These are phyloP conservation scores for Pseudogymnoascus sp. DNA, from an alignment of 2,329 filamentous ascomycete species.

Conservation along the genomic window DNA sequence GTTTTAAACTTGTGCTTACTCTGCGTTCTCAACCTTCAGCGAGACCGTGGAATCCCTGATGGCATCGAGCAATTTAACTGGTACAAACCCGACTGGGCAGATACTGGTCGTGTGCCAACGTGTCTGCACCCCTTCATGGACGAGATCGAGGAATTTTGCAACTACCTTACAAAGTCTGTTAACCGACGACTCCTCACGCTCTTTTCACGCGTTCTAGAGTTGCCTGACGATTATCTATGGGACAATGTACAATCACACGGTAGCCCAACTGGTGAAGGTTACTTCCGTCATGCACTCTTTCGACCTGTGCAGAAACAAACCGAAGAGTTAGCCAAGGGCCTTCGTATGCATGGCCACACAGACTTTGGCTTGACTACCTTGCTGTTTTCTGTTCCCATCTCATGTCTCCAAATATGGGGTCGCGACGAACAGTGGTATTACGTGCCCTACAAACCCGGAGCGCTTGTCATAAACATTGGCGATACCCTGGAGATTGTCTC, in stretches of 20 bases:
- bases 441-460: slow-evolving; percentile 37
- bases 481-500: slow-evolving; percentile 40
- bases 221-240: slow-evolving; percentile 40
- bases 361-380: slow-evolving; percentile 42
- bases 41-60: slow-evolving; percentile 36
- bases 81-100: slow-evolving; percentile 42
- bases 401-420: slow-evolving; percentile 40
- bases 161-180: slow-evolving; percentile 42
- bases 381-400: slow-evolving; percentile 41
- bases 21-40: slow-evolving; percentile 23
- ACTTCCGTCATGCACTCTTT: slow-evolving; percentile 41
- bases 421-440: slow-evolving; percentile 40
- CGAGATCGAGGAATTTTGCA: slow-evolving; percentile 40
- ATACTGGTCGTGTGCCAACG: slow-evolving; percentile 36
- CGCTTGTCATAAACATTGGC: slow-evolving; percentile 42
- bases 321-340: slow-evolving; percentile 31
- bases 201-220: slow-evolving; percentile 38
- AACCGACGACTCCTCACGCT: slow-evolving; percentile 38
- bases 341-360: slow-evolving; percentile 42
- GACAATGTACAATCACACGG: slow-evolving; percentile 38
- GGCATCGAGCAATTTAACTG: slow-evolving; percentile 50
- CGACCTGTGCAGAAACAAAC: slow-evolving; percentile 30
- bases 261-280: slow-evolving; percentile 37
- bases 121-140: slow-evolving; percentile 45
- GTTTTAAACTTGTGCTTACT: background rate